Conservation (phyloP, 495 filamentous ascomycete species). For the Xylaria nigripes region DNA sequence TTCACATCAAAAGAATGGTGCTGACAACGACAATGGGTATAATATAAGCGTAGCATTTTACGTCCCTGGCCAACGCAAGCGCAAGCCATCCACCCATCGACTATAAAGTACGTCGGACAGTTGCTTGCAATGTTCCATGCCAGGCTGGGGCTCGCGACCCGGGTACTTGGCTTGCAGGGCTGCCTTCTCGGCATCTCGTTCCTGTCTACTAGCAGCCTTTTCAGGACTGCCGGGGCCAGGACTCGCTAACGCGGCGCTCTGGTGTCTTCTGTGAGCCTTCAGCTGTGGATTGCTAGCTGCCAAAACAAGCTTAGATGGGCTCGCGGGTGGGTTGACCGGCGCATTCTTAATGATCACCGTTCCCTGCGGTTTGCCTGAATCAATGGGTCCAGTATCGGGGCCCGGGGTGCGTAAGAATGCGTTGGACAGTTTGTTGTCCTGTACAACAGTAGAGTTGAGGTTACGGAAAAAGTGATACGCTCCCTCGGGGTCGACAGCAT, state of each 20-base stretch:
- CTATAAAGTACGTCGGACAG: constrained; percentile 84
- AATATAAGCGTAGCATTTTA: background rate
- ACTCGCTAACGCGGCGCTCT: constrained; percentile 45
- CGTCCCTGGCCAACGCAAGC: constrained; percentile 58
- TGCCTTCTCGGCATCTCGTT: constrained; percentile 39
- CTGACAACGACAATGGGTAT: background rate
- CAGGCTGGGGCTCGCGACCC: constrained; percentile 46
- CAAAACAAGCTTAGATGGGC: constrained; percentile 50
- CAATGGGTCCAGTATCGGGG: constrained; percentile 10
- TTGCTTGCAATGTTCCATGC: constrained; percentile 87
- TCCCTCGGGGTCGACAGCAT: constrained; percentile 84
- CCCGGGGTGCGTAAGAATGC: constrained; percentile 24
- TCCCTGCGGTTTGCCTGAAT: constrained; percentile 32
- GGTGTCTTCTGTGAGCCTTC: constrained; percentile 63
- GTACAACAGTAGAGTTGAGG: constrained; percentile 44
- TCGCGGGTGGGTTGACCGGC: constrained; percentile 10
- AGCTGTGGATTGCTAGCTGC: constrained; percentile 81
- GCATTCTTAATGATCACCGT: constrained; percentile 39
- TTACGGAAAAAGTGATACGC: constrained; percentile 72
- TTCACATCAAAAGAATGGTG: background rate
- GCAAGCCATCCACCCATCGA: constrained; percentile 80
- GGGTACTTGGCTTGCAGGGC: constrained; percentile 41
- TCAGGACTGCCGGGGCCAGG: constrained; percentile 19
- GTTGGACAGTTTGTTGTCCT: constrained; percentile 34
- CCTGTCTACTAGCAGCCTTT: constrained; percentile 8